These are phyloP conservation scores for Amyloporia xantha DNA, from an alignment of 768 basidiomycete species.

Conservation along the genomic window DNA sequence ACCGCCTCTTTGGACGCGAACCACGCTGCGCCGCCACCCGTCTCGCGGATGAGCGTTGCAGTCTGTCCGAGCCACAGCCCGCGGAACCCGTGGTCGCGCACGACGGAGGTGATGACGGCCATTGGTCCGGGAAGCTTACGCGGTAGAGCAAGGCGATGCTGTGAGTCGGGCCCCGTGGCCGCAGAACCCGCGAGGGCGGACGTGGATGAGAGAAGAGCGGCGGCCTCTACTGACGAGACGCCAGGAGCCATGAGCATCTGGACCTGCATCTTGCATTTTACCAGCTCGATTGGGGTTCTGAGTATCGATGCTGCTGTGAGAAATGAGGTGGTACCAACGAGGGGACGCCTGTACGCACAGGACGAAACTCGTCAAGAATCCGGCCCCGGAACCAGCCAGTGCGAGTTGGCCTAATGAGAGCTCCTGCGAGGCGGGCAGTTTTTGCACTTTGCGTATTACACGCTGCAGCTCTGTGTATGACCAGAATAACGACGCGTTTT, in stretches of 20 bases:
- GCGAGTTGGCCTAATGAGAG: constrained; percentile 65
- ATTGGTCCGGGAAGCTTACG: constrained; percentile 65
- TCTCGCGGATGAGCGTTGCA: constrained; percentile 89
- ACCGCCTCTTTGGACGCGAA: constrained; percentile 83
- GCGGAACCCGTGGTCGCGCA: constrained; percentile 62
- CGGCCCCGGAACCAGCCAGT: constrained; percentile 82
- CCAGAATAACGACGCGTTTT: constrained; percentile 85
- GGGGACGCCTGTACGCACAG: constrained; percentile 44
- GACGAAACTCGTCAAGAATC: constrained; percentile 78
- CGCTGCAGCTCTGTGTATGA: constrained; percentile 75
- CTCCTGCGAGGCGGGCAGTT: constrained; percentile 29
- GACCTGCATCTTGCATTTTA: constrained; percentile 98
- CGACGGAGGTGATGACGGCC: constrained; percentile 52
- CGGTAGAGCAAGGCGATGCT: constrained; percentile 21
- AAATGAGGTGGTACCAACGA: not conserved
- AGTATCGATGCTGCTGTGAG: not conserved
- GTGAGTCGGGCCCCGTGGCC: constrained; percentile 10
- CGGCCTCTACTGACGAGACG: constrained; percentile 12
- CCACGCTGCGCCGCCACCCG: constrained; percentile 88
- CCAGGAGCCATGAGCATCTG: constrained; percentile 59
- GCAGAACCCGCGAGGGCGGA: constrained; percentile 14
- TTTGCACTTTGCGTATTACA: constrained; percentile 40
- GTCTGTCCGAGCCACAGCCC: constrained; percentile 98
- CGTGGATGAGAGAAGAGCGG: too few species aligned
- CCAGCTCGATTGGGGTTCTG: constrained; percentile 89